Evolutionary conservation across 306 rosid species (phyloP).

Genomic region (Prunus dulcis): DNA sequence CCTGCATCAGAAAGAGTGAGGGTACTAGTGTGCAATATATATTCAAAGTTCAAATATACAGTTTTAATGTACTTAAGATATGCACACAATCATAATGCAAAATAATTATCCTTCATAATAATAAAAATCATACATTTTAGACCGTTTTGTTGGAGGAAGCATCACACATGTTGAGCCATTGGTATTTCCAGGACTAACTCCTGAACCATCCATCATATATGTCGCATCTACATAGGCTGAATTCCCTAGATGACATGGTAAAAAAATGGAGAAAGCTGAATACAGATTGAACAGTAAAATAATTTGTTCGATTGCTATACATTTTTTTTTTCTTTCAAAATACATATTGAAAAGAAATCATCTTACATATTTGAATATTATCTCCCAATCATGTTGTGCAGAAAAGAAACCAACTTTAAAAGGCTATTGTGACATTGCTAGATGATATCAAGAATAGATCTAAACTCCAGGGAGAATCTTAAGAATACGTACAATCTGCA

Average conservation of each 20-base stretch:
- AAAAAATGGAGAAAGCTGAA: constrained; percentile 21
- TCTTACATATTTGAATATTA: too few species aligned
- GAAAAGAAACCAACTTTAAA: neutral
- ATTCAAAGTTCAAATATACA: neutral
- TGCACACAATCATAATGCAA: constrained; percentile 24
- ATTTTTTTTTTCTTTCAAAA: too few species aligned
- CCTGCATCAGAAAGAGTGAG: neutral
- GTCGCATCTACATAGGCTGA: constrained; percentile 41
- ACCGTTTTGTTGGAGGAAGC: constrained; percentile 76
- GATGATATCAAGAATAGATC: constrained; percentile 5
- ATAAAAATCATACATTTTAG: constrained; percentile 74
- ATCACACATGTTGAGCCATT: constrained; percentile 49
- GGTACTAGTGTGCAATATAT: neutral
- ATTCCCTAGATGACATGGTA: constrained; percentile 39
- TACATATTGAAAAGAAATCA: too few species aligned
- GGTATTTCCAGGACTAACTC: constrained; percentile 45
- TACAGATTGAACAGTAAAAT: constrained; percentile 15
- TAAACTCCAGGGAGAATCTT: neutral
- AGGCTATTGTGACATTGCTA: neutral
- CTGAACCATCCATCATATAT: constrained; percentile 49
- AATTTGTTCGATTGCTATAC: neutral
- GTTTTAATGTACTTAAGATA: neutral
- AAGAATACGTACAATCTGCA: neutral
- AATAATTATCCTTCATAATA: constrained; percentile 13
- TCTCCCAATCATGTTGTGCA: too few species aligned